phyloP scores from a whole-genome alignment of 1,139 yeast species.

The Saccharomycopsis hybrid region DNA sequence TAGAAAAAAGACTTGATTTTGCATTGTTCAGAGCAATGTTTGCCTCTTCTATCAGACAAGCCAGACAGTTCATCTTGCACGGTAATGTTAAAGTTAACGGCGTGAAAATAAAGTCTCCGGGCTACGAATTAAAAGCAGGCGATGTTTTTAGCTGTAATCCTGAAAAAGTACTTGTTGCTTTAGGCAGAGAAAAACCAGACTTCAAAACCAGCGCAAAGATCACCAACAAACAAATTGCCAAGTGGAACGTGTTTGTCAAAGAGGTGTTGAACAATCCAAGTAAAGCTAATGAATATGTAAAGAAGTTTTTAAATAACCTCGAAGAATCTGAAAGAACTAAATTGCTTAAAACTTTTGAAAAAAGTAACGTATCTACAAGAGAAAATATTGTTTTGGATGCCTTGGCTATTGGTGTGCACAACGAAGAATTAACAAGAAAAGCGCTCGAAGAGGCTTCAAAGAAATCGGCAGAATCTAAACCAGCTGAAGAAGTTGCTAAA shows the following conservation, averaged over 20 bases:
- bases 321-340: slow-evolving; percentile 22
- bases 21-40: slow-evolving; percentile 90
- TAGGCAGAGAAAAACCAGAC: slow-evolving; percentile 81
- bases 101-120: slow-evolving; percentile 66
- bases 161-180: slow-evolving; percentile 74
- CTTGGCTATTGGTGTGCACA: slow-evolving; percentile 23
- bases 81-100: slow-evolving; percentile 90
- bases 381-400: slow-evolving; percentile 23
- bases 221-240: slow-evolving; percentile 63
- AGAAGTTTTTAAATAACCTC: slow-evolving; percentile 31
- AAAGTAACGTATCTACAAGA: slow-evolving; percentile 25
- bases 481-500: slow-evolving; percentile 18
- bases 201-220: slow-evolving; percentile 57
- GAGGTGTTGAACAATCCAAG: slow-evolving; percentile 45
- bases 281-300: slow-evolving; percentile 28
- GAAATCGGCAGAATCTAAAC: too few species aligned
- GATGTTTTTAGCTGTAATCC: slow-evolving; percentile 85
- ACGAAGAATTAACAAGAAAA: too few species aligned
- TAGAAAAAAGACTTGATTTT: slow-evolving; percentile 84
- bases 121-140: slow-evolving; percentile 73
- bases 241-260: slow-evolving; percentile 69
- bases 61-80: slow-evolving; percentile 76
- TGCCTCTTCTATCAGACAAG: slow-evolving; percentile 91
- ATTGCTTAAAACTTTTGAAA: slow-evolving; percentile 17
- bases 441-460: slow-evolving; percentile 11